A percentile compares a stretch with the other conserved stretches of the same genome.
Evolutionary conservation across 1,284 basidiomycete genomes (phyloP).

Genomic region (Leccinum subatratum): DNA sequence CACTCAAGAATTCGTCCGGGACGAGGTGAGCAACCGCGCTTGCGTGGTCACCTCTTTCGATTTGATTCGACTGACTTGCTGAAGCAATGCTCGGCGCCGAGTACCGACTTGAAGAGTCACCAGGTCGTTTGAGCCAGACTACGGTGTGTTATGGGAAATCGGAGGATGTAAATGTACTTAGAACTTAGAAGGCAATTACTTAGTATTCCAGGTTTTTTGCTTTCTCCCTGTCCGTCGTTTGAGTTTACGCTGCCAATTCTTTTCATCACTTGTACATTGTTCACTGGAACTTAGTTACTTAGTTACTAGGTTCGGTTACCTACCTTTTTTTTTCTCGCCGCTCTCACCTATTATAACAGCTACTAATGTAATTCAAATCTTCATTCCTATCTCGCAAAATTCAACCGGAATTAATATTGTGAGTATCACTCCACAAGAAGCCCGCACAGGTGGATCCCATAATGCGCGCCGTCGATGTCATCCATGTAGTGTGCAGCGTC

Average conservation of each 20-base stretch:
- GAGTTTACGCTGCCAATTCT: neutral
- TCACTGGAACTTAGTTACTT: slow-evolving; percentile 11
- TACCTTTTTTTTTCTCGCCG: slow-evolving; percentile 4
- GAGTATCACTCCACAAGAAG: no score
- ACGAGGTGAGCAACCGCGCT: slow-evolving; percentile 24
- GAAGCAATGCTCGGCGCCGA: slow-evolving; percentile 21
- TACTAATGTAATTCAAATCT: neutral
- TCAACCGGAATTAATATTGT: no score
- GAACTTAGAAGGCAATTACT: slow-evolving; percentile 3
- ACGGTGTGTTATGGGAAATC: neutral
- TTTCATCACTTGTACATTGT: slow-evolving; percentile 18
- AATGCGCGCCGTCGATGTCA: neutral
- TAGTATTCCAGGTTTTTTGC: slow-evolving; percentile 5
- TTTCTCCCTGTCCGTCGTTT: slow-evolving; percentile 5
- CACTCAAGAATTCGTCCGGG: slow-evolving; percentile 29
- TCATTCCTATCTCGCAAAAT: no score
- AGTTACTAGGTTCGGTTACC: slow-evolving; percentile 9
- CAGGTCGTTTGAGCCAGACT: slow-evolving; percentile 17
- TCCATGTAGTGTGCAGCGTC: neutral
- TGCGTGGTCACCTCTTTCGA: neutral
- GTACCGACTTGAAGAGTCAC: slow-evolving; percentile 17
- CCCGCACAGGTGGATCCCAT: neutral
- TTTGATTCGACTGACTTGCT: slow-evolving; percentile 5
- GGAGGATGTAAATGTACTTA: slow-evolving; percentile 7
- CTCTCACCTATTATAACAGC: neutral